phyloP scores from a whole-genome alignment of 1,284 basidiomycete genomes.

The Cronartium ribicola region DNA sequence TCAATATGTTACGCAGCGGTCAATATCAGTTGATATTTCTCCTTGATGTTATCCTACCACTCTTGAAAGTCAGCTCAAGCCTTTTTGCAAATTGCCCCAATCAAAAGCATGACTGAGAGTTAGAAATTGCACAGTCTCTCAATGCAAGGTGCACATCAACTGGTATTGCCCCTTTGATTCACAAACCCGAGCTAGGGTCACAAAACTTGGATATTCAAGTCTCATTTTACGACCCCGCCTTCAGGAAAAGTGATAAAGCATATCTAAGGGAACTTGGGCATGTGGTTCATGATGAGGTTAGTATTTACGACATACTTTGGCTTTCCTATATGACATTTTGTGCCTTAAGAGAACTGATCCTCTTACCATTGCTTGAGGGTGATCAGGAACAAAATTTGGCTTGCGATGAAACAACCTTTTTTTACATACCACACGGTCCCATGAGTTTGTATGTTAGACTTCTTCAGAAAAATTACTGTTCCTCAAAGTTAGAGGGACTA shows the following conservation, averaged over 20 bases:
- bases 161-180: background rate
- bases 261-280: constrained; percentile 17
- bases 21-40: constrained; percentile 37
- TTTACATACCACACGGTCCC: constrained; percentile 37
- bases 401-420: constrained; percentile 28
- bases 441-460: constrained; percentile 21
- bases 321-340: background rate
- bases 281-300: constrained; percentile 19
- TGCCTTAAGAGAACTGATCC: background rate
- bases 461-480: constrained; percentile 3
- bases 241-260: constrained; percentile 23
- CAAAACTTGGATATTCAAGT: background rate
- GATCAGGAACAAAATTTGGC: constrained; percentile 25
- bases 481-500: background rate
- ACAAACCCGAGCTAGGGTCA: background rate
- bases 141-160: background rate
- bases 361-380: background rate
- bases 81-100: background rate
- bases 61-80: constrained; percentile 9
- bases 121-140: background rate
- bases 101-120: background rate
- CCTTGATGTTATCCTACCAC: constrained; percentile 26
- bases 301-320: background rate
- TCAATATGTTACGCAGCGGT: constrained; percentile 15
- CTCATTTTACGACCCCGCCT: constrained; percentile 33